Evolutionary conservation across 176 grass and related monocot species (phyloP), one percentile per base, ranked within the genome.

Genomic region (Carex myosuroides): DNA sequence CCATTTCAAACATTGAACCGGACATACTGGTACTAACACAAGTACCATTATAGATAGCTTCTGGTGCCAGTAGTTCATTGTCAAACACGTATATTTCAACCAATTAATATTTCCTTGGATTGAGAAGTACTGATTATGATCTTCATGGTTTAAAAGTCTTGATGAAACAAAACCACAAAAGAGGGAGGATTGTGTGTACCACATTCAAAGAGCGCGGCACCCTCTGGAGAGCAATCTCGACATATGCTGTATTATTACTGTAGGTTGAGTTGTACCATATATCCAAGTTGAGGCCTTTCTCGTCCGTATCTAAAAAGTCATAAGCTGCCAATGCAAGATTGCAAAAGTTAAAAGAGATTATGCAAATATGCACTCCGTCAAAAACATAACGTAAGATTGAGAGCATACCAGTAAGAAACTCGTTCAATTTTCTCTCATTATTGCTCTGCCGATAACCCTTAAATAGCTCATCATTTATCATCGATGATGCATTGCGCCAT

Each of bases 251-350:
- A 83, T 91, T 79, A 81, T 94, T 94, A 67, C 58, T 98, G 87
- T 90, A 98, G 13, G 92, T 95, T 70, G 95, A 98, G 87, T 98
- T 98, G 89, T 91, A 98, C 92, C 91, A 93, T 88, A 98, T 89
- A 70, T 87, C 94, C 48, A 98, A 73, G 50, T 89, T 88, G 73
- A 98, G 86, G 46, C 76, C 80, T 12, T 86, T 90, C 54, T n/a
- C 90, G 73, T 86, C 87, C 24, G 95, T 91, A 84, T 89, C 89
- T 70, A 91, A 60, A 72, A 98, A 95, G 57, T 98, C 89, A 86
- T 93, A 95, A 81, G 91, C 95, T 98, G 95, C 21, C 85, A 57
- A 86, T 8, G 0, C 12, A 69, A 79, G 85, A 50, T 46, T 80
- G 18, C 29, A 14, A 12, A 85, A 50, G 18, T 50, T 68, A n/a